A percentile compares a stretch with the other conserved stretches of the same genome.
These are phyloP conservation scores for Gossypium arboreum DNA, from an alignment of 345 rosid species.

Conservation along the genomic window DNA sequence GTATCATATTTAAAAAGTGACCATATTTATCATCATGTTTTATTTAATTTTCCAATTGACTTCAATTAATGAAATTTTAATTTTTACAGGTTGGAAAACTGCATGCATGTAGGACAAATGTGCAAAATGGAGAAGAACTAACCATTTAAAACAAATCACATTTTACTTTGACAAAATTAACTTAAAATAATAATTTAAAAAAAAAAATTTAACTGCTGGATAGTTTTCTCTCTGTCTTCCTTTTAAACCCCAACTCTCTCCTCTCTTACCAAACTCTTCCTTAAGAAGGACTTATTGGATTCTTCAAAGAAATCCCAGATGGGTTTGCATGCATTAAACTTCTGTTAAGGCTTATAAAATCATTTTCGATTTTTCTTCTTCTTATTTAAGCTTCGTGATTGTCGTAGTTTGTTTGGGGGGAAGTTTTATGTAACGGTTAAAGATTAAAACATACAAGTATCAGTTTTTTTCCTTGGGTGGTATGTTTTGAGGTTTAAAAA, in stretches of 20 bases:
- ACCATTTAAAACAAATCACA: neutral
- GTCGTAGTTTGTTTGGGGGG: neutral
- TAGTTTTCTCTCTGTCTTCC: neutral
- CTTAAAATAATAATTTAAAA: too few relatives aligned
- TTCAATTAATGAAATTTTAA: neutral
- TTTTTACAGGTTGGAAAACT: neutral
- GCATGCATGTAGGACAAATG: neutral
- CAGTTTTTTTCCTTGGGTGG: neutral
- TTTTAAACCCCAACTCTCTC: neutral
- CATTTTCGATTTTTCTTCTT: neutral
- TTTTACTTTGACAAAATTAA: too few relatives aligned
- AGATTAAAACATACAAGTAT: neutral
- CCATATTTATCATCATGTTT: too few relatives aligned
- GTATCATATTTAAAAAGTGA: too few relatives aligned
- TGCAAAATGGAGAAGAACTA: neutral
- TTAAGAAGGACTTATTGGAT: neutral
- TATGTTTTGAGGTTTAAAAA: constrained; percentile 6
- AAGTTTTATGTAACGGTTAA: constrained; percentile 14
- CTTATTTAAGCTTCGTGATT: constrained; percentile 6
- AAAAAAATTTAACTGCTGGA: too few relatives aligned
- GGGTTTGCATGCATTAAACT: constrained; percentile 4
- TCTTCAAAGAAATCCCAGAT: neutral
- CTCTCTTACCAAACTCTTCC: neutral
- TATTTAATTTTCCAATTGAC: neutral
- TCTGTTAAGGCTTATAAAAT: neutral